Evolutionary conservation across 2,329 filamentous ascomycete species (phyloP), one percentile per base, ranked within the genome.

Genomic region (Purpureocillium takamizusanense): DNA sequence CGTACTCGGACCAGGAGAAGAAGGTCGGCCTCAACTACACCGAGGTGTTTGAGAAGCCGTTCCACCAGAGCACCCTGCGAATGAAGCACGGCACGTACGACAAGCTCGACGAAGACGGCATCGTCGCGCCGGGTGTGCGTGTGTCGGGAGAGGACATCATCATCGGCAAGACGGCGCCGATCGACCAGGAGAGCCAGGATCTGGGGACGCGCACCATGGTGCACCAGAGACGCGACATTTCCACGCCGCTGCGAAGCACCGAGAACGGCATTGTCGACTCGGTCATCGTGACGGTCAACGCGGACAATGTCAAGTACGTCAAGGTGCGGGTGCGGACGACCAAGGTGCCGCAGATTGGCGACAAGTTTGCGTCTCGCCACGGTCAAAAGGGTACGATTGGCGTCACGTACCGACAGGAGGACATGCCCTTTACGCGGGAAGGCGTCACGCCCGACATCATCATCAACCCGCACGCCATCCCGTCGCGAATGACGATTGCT

Each of bases 401-500:
- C 78, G 90, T 98, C 48, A 97, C 92, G 2, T 98, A 94, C 63
- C 81, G 90, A 36, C 86, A 94, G 52, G 92, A 98, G 62, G 94
- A 98, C 56, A 98, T 98, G 94, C 94, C 94, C 0, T 98, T 98
- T 62, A 92, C 87, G 3, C 72, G 80, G 29, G 87, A 97, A 59
- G 92, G 94, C 52, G 76, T 98, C 38, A 84, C 83, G 0, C 92
- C 94, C 0, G 94, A 98, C 63, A 74, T 98, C 46, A 95, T 98
- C 63, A 97, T 98, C 72, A 98, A 98, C 63, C 92, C 92, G 1
- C 92, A 98, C 74, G 94, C 92, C 57, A 98, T 98, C 76, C 92
- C 92, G 0, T 98, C 92, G 39, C 92, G 92, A 78, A 98, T 98
- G 92, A 98, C 94, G 3, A 98, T 98, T 80, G 92, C 92, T 53